These are phyloP conservation scores for Trichosporon faecale DNA, from an alignment of 1,284 basidiomycete species.

Conservation along the genomic window DNA sequence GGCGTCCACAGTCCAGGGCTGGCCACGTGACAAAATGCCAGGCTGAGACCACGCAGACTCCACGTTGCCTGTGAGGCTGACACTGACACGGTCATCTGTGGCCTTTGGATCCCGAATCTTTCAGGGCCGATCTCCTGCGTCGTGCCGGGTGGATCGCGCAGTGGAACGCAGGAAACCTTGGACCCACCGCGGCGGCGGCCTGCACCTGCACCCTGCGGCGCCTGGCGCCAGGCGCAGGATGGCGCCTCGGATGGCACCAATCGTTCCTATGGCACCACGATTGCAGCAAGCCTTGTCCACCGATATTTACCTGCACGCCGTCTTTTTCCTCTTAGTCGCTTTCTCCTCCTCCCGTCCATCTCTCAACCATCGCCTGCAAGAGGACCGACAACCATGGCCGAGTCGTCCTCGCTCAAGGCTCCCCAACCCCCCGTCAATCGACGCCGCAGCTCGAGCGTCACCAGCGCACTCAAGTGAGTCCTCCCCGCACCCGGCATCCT, in stretches of 20 bases:
- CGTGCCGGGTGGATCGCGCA: not conserved
- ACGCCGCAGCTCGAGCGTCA: slow-evolving; percentile 41
- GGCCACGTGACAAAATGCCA: not conserved
- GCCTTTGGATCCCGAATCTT: not conserved
- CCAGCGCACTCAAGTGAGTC: slow-evolving; percentile 41
- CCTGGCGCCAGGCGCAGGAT: not conserved
- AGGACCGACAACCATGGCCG: not conserved
- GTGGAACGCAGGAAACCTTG: too few relatives aligned
- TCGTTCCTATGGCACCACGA: not conserved
- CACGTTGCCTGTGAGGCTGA: not conserved
- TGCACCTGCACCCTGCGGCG: not conserved
- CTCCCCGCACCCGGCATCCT: not conserved
- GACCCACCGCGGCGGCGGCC: not conserved
- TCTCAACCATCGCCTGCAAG: not conserved
- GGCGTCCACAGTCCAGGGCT: slow-evolving; percentile 2
- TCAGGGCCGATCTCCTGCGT: too few relatives aligned
- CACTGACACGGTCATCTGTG: not conserved
- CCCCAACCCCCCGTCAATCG: slow-evolving; percentile 16
- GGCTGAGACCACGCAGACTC: not conserved
- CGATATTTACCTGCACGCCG: not conserved
- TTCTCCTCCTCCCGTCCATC: not conserved
- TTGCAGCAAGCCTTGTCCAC: not conserved
- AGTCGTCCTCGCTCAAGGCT: not conserved
- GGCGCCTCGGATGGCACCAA: slow-evolving; percentile 5
- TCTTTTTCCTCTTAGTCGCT: not conserved